Conservation (phyloP, 495 filamentous ascomycete genomes). For the Tuber aestivum region DNA sequence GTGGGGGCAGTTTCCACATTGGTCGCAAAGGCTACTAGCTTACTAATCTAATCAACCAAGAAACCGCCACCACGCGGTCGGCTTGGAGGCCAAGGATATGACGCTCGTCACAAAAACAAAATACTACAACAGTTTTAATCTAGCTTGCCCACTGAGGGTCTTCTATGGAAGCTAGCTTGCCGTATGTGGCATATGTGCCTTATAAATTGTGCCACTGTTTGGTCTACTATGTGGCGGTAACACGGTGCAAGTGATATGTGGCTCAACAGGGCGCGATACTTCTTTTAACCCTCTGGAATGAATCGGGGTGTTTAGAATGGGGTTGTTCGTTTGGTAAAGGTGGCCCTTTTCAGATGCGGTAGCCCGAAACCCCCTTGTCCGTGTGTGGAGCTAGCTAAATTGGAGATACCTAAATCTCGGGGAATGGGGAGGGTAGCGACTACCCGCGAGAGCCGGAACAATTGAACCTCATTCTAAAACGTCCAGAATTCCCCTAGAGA, state of each 20-base stretch:
- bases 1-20: background rate
- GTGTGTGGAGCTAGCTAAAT: background rate
- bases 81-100: background rate
- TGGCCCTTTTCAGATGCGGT: background rate
- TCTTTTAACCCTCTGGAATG: background rate
- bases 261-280: background rate
- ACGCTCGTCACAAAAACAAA: background rate
- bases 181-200: background rate
- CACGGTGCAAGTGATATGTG: background rate
- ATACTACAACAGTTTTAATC: background rate
- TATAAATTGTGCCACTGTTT: background rate
- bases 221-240: background rate
- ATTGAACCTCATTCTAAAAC: too few relatives aligned
- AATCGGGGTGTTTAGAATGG: background rate
- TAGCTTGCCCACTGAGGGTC: background rate
- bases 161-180: background rate
- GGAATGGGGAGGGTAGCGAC: background rate
- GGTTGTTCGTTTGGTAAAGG: background rate
- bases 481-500: too few relatives aligned
- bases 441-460: too few relatives aligned
- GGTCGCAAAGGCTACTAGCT: background rate
- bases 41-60: background rate
- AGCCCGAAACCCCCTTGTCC: background rate
- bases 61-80: background rate
- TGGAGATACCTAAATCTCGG: background rate